Evolutionary conservation across 345 rosid species (phyloP).

Genomic region (Nephelium lappaceum): DNA sequence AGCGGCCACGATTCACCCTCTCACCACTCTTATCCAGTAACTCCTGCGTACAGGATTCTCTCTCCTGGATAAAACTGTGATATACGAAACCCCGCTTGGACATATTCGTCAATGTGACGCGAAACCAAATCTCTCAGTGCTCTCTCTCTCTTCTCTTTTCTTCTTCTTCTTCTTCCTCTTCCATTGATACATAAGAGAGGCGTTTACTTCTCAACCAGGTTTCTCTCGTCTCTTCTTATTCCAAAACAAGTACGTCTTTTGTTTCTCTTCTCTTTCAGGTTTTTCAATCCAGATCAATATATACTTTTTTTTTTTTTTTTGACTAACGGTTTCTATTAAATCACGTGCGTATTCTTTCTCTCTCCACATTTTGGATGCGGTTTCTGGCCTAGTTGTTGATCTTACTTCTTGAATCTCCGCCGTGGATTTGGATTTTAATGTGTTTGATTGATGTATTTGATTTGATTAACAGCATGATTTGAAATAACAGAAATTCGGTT

Average conservation of each 20-base stretch:
- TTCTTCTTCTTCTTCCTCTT: background rate
- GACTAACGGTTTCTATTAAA: background rate
- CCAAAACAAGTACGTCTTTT: background rate
- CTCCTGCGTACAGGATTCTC: background rate
- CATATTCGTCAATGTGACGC: background rate
- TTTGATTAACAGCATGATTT: background rate
- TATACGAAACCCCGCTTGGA: background rate
- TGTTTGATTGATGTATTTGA: background rate
- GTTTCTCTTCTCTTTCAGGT: background rate
- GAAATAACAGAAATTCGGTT: background rate
- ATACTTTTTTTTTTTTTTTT: background rate
- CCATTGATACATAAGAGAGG: background rate
- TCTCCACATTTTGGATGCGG: background rate
- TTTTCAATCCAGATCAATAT: constrained; percentile 11
- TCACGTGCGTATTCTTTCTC: background rate
- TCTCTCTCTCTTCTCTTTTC: background rate
- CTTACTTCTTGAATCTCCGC: background rate
- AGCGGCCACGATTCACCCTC: constrained; percentile 14
- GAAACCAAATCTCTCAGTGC: background rate
- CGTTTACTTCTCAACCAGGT: constrained; percentile 16
- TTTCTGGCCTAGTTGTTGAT: background rate
- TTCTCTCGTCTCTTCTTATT: constrained; percentile 13
- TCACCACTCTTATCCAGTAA: background rate
- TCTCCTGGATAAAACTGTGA: constrained; percentile 1
- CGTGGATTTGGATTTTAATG: background rate